Percentiles rank a stretch among this genome's conserved stretches.
Evolutionary conservation across 495 filamentous ascomycete species (phyloP).

Genomic region (Platismatia glauca): DNA sequence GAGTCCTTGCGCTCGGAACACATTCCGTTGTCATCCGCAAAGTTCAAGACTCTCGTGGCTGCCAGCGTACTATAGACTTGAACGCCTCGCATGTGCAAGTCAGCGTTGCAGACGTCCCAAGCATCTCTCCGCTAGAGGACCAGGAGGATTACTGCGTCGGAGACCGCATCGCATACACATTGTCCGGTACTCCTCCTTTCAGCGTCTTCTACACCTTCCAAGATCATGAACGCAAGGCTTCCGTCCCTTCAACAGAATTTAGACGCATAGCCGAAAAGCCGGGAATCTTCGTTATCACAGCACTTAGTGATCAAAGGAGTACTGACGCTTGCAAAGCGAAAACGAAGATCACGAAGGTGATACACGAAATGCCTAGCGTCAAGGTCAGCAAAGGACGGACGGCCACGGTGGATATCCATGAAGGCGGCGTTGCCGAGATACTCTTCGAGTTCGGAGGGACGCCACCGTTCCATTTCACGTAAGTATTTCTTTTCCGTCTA

Average conservation of each 20-base stretch:
- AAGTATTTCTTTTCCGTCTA: constrained; percentile 27
- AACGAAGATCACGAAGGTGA: constrained; percentile 64
- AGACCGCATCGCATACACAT: constrained; percentile 80
- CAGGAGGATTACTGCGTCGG: constrained; percentile 89
- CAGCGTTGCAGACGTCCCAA: constrained; percentile 82
- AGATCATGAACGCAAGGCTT: constrained; percentile 65
- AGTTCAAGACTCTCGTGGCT: constrained; percentile 77
- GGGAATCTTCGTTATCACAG: constrained; percentile 79
- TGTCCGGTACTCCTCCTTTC: constrained; percentile 83
- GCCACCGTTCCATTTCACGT: constrained; percentile 94
- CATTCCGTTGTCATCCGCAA: constrained; percentile 81
- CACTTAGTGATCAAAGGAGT: constrained; percentile 70
- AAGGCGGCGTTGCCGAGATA: constrained; percentile 87
- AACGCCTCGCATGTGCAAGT: constrained; percentile 69
- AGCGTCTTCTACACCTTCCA: constrained; percentile 88
- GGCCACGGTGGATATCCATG: constrained; percentile 83
- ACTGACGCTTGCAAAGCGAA: constrained; percentile 65
- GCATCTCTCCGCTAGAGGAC: constrained; percentile 79
- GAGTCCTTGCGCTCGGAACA: constrained; percentile 70
- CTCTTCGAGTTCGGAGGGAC: constrained; percentile 89
- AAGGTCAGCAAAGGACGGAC: constrained; percentile 72
- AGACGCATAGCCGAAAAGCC: constrained; percentile 83
- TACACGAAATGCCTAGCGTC: constrained; percentile 87
- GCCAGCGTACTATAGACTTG: constrained; percentile 59
- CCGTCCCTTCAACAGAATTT: constrained; percentile 68